Base-by-base conservation (phyloP, 2,329 filamentous ascomycete genomes). In the Diaporthe sp. region DNA sequence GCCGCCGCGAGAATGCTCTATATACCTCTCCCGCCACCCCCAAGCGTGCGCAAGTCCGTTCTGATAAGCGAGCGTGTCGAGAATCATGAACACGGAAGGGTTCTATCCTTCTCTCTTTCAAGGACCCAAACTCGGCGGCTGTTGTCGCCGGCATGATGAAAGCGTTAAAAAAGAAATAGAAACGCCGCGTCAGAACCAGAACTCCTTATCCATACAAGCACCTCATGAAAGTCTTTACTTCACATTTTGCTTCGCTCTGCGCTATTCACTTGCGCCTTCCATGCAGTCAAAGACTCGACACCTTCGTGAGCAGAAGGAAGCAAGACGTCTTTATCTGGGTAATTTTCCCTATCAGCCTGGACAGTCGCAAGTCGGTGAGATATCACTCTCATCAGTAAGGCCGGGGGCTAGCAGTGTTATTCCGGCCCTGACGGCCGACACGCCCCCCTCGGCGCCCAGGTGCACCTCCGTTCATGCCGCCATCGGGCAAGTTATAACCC, bases 371-470 rank as follows among this genome's bases (percentile, higher is more conserved):
- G 34, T 55, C n/a, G 34, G 49, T 28, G n/a, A 7, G 15, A 55
- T 15, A 44, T 22, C 51, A 39, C 51, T 31, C 47, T 31, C 34
- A 71, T 70, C 34, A 70, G 28, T 77, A 77, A 31, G 76, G 73
- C 31, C 76, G 58, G 25, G 76, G 76, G 71, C 76, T 77, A 13
- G 75, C 75, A 15, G 71, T 74, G 28, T 77, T 77, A 65, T 77
- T 75, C 12, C 76, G 73, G 22, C 76, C 76, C 12, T 51, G 61
- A n/a, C 76, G 76, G 63, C 73, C 76, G 13, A 70, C 73, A 25
- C 76, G 76, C 2, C 76, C 76, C 22, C 76, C 76, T 49, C 76
- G 76, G 17, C 76, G 76, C 13, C 76, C 73, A n/a, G 76, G 57
- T 13, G 47, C 42, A 53, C 63, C 71, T 10, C 76, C 76, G 9